phyloP scores from a whole-genome alignment of 345 rosid species.

The Lumnitzera littorea region DNA sequence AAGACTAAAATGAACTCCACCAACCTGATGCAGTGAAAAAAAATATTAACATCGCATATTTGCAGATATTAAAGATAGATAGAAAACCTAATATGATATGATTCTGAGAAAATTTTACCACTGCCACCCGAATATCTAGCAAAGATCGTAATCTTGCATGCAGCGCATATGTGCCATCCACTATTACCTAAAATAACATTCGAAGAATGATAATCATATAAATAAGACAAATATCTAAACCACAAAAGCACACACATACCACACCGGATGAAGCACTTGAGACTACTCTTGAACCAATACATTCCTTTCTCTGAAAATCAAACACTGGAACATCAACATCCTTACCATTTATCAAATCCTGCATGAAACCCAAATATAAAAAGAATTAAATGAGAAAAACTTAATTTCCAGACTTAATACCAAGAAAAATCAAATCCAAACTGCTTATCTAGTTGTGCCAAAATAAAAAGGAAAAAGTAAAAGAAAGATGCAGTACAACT shows the following conservation, averaged over 20 bases:
- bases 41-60: constrained; percentile 2
- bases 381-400: constrained; percentile 1
- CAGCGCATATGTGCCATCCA: constrained; percentile 96
- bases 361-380: constrained; percentile 20
- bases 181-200: constrained; percentile 58
- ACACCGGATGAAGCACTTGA: constrained; percentile 67
- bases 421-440: too few species aligned
- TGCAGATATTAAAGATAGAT: not conserved
- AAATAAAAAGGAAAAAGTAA: too few species aligned
- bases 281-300: constrained; percentile 46
- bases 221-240: not conserved
- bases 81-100: not conserved
- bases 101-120: constrained; percentile 37
- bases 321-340: constrained; percentile 70
- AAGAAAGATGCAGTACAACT: too few species aligned
- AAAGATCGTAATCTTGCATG: constrained; percentile 92
- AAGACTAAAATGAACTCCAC: constrained; percentile 99
- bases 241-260: constrained; percentile 35
- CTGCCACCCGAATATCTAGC: constrained; percentile 98
- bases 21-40: constrained; percentile 54
- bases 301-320: constrained; percentile 82
- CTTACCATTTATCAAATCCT: constrained; percentile 78
- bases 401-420: not conserved
- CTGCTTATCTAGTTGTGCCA: too few species aligned
- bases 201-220: not conserved